A percentile compares a stretch with the other conserved stretches of the same genome.
These are phyloP conservation scores for Trichocladium uniseriatum DNA, from an alignment of 495 filamentous ascomycete species.

Conservation along the genomic window DNA sequence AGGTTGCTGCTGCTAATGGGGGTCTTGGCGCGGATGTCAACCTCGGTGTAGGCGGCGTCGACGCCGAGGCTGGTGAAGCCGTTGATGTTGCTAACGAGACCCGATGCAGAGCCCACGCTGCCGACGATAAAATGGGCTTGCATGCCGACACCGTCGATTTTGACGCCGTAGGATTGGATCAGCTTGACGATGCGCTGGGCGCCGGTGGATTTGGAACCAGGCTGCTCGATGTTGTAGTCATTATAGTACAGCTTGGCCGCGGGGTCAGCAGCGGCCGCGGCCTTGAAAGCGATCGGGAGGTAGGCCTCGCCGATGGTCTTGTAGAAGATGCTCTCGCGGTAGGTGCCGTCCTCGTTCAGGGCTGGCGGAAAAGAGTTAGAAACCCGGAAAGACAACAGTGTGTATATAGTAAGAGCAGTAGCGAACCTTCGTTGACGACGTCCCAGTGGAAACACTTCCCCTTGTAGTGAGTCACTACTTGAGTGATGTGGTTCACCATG, in stretches of 20 bases:
- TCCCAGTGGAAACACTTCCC: conserved; percentile 40
- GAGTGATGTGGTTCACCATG: conserved; percentile 37
- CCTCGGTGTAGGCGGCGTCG: conserved; percentile 49
- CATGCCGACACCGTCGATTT: conserved; percentile 51
- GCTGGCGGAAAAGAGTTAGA: too few relatives aligned
- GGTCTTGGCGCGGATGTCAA: conserved; percentile 43
- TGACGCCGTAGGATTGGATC: conserved; percentile 33
- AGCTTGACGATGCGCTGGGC: conserved; percentile 38
- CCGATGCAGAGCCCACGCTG: conserved; percentile 27
- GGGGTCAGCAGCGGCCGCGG: conserved; percentile 28
- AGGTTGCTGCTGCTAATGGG: conserved; percentile 26
- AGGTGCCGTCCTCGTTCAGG: too few relatives aligned
- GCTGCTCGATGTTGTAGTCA: conserved; percentile 58
- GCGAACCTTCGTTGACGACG: conserved; percentile 46
- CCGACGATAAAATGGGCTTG: conserved; percentile 50
- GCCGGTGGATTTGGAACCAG: conserved; percentile 40
- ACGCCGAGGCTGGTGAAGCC: conserved; percentile 36
- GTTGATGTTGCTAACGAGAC: conserved; percentile 28
- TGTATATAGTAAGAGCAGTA: too few relatives aligned
- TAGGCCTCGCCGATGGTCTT: conserved; percentile 32
- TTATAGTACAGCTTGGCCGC: conserved; percentile 48
- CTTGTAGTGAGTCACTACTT: conserved; percentile 40
- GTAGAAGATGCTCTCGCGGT: too few relatives aligned
- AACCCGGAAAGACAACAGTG: too few relatives aligned
- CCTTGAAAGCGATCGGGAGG: conserved; percentile 38